These are phyloP conservation scores for Kurtzmaniella quercitrusa DNA, from an alignment of 1,139 yeast genomes.

Conservation along the genomic window DNA sequence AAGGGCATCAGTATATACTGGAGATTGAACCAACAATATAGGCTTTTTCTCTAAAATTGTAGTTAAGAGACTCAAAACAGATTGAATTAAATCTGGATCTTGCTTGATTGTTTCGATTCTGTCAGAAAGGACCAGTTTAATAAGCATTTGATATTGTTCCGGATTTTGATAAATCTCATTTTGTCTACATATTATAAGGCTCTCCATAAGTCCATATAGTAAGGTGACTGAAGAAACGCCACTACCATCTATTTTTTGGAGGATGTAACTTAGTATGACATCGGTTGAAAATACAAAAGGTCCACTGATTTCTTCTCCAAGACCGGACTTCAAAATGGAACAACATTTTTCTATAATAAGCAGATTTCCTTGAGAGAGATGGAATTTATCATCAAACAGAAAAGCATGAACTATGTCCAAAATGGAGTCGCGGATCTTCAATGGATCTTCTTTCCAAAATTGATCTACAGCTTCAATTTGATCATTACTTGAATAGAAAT, in stretches of 20 bases:
- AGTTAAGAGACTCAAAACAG: slow-evolving; percentile 37
- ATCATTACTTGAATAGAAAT: slow-evolving; percentile 26
- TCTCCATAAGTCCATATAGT: slow-evolving; percentile 39
- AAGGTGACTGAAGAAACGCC: slow-evolving; percentile 31
- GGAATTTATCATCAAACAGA: slow-evolving; percentile 31
- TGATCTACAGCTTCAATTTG: slow-evolving; percentile 18
- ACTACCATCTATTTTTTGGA: slow-evolving; percentile 29
- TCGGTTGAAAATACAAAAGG: slow-evolving; percentile 53
- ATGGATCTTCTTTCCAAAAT: slow-evolving; percentile 42
- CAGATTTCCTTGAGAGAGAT: slow-evolving; percentile 27
- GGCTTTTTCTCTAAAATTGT: slow-evolving; percentile 51
- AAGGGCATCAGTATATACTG: slow-evolving; percentile 28
- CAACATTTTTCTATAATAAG: slow-evolving; percentile 55
- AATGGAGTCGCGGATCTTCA: slow-evolving; percentile 35
- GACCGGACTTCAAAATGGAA: slow-evolving; percentile 51
- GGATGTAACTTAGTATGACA: slow-evolving; percentile 43
- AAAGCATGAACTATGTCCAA: slow-evolving; percentile 38
- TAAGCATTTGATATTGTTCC: slow-evolving; percentile 12
- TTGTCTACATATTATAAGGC: slow-evolving; percentile 33
- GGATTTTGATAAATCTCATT: slow-evolving; percentile 26
- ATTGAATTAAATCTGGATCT: slow-evolving; percentile 53
- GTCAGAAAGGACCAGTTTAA: slow-evolving; percentile 27
- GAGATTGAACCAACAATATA: slow-evolving; percentile 32
- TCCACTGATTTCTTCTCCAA: slow-evolving; percentile 50
- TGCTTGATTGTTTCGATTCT: slow-evolving; percentile 32